Base-by-base conservation (phyloP, 179 eudicot genomes). In the Corrigiola litoralis region DNA sequence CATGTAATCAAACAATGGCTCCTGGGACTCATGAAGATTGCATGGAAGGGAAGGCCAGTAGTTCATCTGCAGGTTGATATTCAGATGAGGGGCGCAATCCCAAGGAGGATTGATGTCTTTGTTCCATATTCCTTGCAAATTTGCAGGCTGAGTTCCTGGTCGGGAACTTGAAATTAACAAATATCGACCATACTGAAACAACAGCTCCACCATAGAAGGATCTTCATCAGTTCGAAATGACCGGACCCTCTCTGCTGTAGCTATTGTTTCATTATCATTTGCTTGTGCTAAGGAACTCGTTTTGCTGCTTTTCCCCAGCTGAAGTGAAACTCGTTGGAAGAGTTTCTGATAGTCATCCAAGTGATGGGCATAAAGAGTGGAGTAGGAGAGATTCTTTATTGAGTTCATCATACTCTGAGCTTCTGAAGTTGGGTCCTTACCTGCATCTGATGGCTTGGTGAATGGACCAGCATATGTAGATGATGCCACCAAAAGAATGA, bases 41-140 rank as follows among this genome's bases (percentile, higher is more conserved):
- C 91, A 80, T 44, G 96, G 64, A 37, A 92, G 87, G 41, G 96
- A 81, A 58, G 84, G 91, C 97, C 97, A 92, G 66, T 92, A 92
- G 84, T 92, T 92, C 97, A 92, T 92, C 34, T 89, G 89, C 69
- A 92, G 96, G 72, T 92, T 92, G 72, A 92, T 79, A 58, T 92
- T 92, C 64, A 84, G 63, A 81, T 92, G 97, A 73, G 85, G 97
- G 70, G 96, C 86, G 63, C 94, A 55, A 61, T 80, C 95, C 96
- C 96, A 92, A 44, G 92, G 70, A 44, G 98, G 98, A 38, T 77
- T 73, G 13, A 84, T 41, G 36, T 85, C 82, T 23, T 89, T 73
- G 64, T 82, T 89, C 98, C 98, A 92, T 59, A 92, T 87, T 28
- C 98, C 98, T 73, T 92, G 98, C 62, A 92, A 72, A 61, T 92